Evolutionary conservation across 2,329 filamentous ascomycete genomes (phyloP), one percentile per base, ranked within the genome.

Genomic region (Beauveria sp.): DNA sequence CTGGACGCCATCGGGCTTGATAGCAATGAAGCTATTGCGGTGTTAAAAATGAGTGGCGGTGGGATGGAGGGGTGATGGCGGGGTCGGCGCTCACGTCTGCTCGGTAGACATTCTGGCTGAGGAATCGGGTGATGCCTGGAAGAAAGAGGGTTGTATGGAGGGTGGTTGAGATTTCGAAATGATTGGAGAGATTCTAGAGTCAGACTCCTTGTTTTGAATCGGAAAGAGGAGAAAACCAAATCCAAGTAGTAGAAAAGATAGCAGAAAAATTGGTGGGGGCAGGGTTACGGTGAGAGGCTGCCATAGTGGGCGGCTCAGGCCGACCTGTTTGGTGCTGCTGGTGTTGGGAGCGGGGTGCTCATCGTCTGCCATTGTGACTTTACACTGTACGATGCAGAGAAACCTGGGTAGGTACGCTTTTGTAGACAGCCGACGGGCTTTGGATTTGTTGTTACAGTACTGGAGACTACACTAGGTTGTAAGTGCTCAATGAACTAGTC

Each of bases 1-100:
- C 88, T 97, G 95, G 82, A 98, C 95, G 79, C 95, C 95, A 82
- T 98, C 95, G 72, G 93, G 95, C 92, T 99, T 99, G 87, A 99
- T 91, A 77, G 95, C 95, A 86, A 98, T 98, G 90, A 98, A 98
- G 84, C 93, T 98, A 74, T 70, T 70, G 61, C 64, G 64, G 49
- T 59, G 67, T 74, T 62, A 73, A 67, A 65, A 63, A 43, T 62
- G 52, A 22, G 14, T 24, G 28, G 47, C 5, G 34, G 38, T 28
- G 57, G 56, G 12, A 59, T 64, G 60, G 67, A 68, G 63, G 67
- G 67, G 67, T 61, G 57, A 70, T 72, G 70, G 73, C 66, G 73
- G 71, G 73, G 73, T 55, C 28, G 20, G n/a, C 71, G 81, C 89
- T 79, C 81, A 96, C 91, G 92, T 96, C 84, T 93, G 90, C 82